Conservation (phyloP, 371 early-diverging fungal genomes). For the Mortierella sp. region DNA sequence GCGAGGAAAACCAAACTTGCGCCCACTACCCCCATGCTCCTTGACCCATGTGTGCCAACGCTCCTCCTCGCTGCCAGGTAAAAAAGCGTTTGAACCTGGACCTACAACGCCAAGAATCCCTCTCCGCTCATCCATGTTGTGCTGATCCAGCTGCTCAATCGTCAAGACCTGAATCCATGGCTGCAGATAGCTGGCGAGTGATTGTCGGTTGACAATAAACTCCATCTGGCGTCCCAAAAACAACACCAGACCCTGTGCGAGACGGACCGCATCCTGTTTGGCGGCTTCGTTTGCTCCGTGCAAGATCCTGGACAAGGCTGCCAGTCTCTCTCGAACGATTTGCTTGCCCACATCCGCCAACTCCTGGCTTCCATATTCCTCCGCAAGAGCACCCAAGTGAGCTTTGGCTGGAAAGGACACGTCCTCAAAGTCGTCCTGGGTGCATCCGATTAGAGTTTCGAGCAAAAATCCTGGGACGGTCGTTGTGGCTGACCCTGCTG, state of each 20-base stretch:
- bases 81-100: not conserved
- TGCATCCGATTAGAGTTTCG: conserved; percentile 44
- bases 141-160: conserved; percentile 48
- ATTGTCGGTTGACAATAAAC: conserved; percentile 37
- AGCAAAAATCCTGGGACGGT: conserved; percentile 37
- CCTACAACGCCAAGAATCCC: conserved; percentile 28
- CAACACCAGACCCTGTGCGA: conserved; percentile 28
- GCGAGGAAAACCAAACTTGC: conserved; percentile 52
- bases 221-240: conserved; percentile 39
- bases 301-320: conserved; percentile 43
- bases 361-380: conserved; percentile 13
- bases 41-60: conserved; percentile 38
- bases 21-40: conserved; percentile 20
- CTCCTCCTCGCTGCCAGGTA: conserved; percentile 6
- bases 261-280: conserved; percentile 33
- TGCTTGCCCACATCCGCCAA: conserved; percentile 34
- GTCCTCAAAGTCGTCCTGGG: conserved; percentile 39
- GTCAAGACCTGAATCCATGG: conserved; percentile 42
- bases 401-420: conserved; percentile 17
- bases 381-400: conserved; percentile 14
- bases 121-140: conserved; percentile 47
- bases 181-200: conserved; percentile 23
- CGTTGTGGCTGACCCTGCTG: not conserved
- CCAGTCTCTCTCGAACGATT: conserved; percentile 38
- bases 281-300: conserved; percentile 40